Evolutionary conservation across 768 basidiomycete genomes (phyloP).

Genomic region (Coprinellus micaceus): DNA sequence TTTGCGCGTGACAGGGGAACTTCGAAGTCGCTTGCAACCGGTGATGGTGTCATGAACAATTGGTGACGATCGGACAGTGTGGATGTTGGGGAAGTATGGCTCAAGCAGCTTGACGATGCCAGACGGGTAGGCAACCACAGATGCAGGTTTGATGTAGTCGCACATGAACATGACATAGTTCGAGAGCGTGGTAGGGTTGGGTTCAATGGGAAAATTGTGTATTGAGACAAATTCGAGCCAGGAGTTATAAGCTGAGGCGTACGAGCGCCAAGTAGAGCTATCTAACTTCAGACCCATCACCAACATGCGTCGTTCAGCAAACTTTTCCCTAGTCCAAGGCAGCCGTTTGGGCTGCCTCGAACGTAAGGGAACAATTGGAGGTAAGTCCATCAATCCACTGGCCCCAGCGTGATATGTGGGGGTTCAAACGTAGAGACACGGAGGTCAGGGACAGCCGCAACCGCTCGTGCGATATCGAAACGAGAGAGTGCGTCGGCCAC

Average conservation of each 20-base stretch:
- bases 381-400: neutral
- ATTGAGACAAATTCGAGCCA: slow-evolving; percentile 25
- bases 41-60: slow-evolving; percentile 27
- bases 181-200: slow-evolving; percentile 30
- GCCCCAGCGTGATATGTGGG: slow-evolving; percentile 25
- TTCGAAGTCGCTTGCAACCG: slow-evolving; percentile 25
- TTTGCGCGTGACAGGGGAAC: slow-evolving; percentile 22
- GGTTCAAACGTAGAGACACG: neutral
- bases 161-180: slow-evolving; percentile 35
- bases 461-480: neutral
- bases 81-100: slow-evolving; percentile 28
- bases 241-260: slow-evolving; percentile 31
- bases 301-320: slow-evolving; percentile 24
- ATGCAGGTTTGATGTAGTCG: slow-evolving; percentile 31
- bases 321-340: slow-evolving; percentile 30
- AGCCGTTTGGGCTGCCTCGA: slow-evolving; percentile 18
- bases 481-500: slow-evolving; percentile 27
- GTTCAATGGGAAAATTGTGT: slow-evolving; percentile 29
- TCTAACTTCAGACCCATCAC: slow-evolving; percentile 22
- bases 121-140: slow-evolving; percentile 35
- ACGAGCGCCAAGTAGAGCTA: slow-evolving; percentile 16
- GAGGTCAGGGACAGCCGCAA: neutral
- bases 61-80: slow-evolving; percentile 11
- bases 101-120: slow-evolving; percentile 38
- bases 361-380: slow-evolving; percentile 13